Percentiles rank a stretch among this genome's conserved stretches.
Conservation (phyloP, 1,139 yeast species). For the Taphrina flavorubra region DNA sequence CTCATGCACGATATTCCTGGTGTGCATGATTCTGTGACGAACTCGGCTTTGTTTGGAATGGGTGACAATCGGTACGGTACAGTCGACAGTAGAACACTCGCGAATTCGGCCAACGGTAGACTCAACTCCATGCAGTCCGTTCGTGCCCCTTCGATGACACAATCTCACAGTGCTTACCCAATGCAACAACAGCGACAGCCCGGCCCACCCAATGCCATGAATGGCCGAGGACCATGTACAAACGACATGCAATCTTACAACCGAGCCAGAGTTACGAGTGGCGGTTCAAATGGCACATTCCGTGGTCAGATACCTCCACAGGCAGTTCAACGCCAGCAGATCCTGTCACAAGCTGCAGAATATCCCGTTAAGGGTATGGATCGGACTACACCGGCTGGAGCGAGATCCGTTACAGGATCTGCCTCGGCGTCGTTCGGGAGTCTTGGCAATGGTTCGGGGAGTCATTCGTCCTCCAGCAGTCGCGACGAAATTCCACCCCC, state of each 20-base stretch:
- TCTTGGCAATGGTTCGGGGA: constrained; percentile 36
- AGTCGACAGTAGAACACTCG: constrained; percentile 32
- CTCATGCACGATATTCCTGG: constrained; percentile 30
- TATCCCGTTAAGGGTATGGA: constrained; percentile 28
- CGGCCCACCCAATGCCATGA: constrained; percentile 38
- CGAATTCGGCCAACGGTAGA: constrained; percentile 21
- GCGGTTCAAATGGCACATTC: constrained; percentile 10
- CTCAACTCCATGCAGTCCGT: constrained; percentile 32
- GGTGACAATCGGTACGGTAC: constrained; percentile 39
- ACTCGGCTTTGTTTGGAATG: constrained; percentile 33
- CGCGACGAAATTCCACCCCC: constrained; percentile 29
- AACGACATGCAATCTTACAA: neutral
- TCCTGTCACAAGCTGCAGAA: constrained; percentile 4
- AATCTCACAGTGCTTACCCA: constrained; percentile 4
- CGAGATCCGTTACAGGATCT: constrained; percentile 36
- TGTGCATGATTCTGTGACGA: constrained; percentile 29
- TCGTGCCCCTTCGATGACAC: constrained; percentile 19
- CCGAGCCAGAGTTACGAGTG: constrained; percentile 14
- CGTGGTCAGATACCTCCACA: constrained; percentile 33
- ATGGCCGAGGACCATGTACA: constrained; percentile 27
- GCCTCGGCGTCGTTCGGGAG: constrained; percentile 40
- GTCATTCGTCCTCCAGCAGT: constrained; percentile 38
- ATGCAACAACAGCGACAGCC: constrained; percentile 8
- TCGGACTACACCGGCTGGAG: constrained; percentile 20
- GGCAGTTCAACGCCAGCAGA: constrained; percentile 18